Conservation (phyloP, 495 filamentous ascomycete species). For the Jackrogersella minutella region DNA sequence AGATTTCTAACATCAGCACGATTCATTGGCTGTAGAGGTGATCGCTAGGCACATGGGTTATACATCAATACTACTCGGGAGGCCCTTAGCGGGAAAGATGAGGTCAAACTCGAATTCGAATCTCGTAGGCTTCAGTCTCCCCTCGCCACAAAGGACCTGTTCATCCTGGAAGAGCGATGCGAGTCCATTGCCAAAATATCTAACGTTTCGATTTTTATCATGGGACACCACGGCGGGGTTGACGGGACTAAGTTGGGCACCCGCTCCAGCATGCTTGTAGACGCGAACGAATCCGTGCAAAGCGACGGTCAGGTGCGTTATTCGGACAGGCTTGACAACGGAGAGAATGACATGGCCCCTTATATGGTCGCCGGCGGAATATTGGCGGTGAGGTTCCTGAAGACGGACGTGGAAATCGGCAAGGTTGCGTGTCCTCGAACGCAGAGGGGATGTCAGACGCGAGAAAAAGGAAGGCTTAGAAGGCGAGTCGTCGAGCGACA, state of each 20-base stretch:
- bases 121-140: conserved; percentile 79
- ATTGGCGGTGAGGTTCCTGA: conserved; percentile 90
- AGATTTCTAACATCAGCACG: conserved; percentile 33
- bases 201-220: conserved; percentile 58
- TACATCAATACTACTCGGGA: conserved; percentile 96
- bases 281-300: conserved; percentile 91
- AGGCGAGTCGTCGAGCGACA: conserved; percentile 46
- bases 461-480: conserved; percentile 55
- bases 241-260: conserved; percentile 63
- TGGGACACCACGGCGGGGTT: conserved; percentile 53
- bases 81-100: conserved; percentile 73
- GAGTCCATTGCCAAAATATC: conserved; percentile 83
- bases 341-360: conserved; percentile 81
- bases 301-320: conserved; percentile 89
- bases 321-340: conserved; percentile 79
- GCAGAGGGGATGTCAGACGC: conserved; percentile 64
- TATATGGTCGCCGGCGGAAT: conserved; percentile 70
- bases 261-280: conserved; percentile 74
- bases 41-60: conserved; percentile 44
- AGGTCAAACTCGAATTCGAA: conserved; percentile 96
- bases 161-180: conserved; percentile 92
- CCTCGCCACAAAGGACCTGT: conserved; percentile 87
- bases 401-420: conserved; percentile 81
- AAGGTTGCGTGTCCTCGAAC: conserved; percentile 71
- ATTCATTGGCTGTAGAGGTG: not conserved